Evolutionary conservation across 306 rosid genomes (phyloP), one percentile per base, ranked within the genome.

Genomic region (Arachis hypogaea): DNA sequence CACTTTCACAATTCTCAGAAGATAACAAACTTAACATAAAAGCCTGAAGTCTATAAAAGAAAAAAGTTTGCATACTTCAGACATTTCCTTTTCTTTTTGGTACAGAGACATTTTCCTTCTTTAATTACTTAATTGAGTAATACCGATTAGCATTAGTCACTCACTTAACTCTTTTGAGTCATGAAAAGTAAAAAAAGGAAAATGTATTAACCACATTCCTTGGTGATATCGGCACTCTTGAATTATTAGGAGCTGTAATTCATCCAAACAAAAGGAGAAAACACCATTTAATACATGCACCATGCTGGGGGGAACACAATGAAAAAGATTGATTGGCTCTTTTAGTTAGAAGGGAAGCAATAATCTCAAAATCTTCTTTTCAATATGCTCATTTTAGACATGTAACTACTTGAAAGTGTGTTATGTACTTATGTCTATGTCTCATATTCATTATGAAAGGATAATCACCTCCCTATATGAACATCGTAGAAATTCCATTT

Each of bases 111-210:
- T 47, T 12, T 81, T 38, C 47, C 55, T 64, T 76, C 4, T 52
- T 46, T 57, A 10, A 62, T 72, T 57, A 36, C 61, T 54, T 59
- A 72, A 50, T 54, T 72, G 69, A 36, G 14, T 56, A 5, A 22
- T 22, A 73, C 51, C 47, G 69, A 80, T 64, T 63, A 69, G 6
- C 65, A 70, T 73, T 41, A 50, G 43, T 28, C 57, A 30, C 28
- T 22, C 28, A 22, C 28, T 22, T 1, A 22, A 30, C 43, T 59
- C 9, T 49, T 66, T 14, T 2, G 28, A 16, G 56, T 46, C 22
- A 11, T 30, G 44, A 62, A 47, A 51, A 8, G 6, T 42, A 14
- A 7, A n/a, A n/a, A n/a, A n/a, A 16, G 16, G 0, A 16, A 16
- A 16, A 58, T 70, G 11, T 44, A 38, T 57, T 69, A 44, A 72